Evolutionary conservation across 768 basidiomycete species (phyloP), one percentile per base, ranked within the genome.

Genomic region (Termitomyces sp.): DNA sequence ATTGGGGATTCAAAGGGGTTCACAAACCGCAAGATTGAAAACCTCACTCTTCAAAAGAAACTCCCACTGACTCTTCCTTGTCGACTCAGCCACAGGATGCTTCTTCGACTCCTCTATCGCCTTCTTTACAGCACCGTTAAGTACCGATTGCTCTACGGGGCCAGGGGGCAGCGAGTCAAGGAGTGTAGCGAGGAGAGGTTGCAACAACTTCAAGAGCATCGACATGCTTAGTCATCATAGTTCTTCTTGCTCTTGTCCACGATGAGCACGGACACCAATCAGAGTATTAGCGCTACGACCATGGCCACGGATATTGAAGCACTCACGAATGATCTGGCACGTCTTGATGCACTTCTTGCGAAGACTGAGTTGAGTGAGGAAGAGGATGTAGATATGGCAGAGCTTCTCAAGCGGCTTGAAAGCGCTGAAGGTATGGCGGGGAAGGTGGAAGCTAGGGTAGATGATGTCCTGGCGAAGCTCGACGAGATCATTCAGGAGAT

Each of bases 61-160:
- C 68, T 93, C 92, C 91, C 92, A 93, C 66, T 85, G 84, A 50
- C 81, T 84, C 71, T 85, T 88, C 61, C 82, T 75, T 61, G 84
- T 88, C 39, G 60, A 42, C 54, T 92, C 91, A 4, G 77, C 68
- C 7, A 81, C 81, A 1, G 77, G 74, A 38, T 77, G 78, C 42
- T 67, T 66, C 39, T 75, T 75, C 1, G 81, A 75, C 22, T 81
- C 77, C 35, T 64, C 63, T 28, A 90, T 67, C 3, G 80, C 78
- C 35, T 74, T 74, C 36, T 71, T 69, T 2, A 90, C 85, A 4
- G 82, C 73, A n/a, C 75, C 71, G 64, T 85, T 72, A 52, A 91
- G 80, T 8, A 69, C 65, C 2, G 71, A 65, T 66, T 82, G 80
- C 46, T 80, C 74, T 57, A 82, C 70, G n/a, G 86, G 83, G 38